Evolutionary conservation across 2,329 filamentous ascomycete genomes (phyloP).

Genomic region (Madurella mycetomatis): DNA sequence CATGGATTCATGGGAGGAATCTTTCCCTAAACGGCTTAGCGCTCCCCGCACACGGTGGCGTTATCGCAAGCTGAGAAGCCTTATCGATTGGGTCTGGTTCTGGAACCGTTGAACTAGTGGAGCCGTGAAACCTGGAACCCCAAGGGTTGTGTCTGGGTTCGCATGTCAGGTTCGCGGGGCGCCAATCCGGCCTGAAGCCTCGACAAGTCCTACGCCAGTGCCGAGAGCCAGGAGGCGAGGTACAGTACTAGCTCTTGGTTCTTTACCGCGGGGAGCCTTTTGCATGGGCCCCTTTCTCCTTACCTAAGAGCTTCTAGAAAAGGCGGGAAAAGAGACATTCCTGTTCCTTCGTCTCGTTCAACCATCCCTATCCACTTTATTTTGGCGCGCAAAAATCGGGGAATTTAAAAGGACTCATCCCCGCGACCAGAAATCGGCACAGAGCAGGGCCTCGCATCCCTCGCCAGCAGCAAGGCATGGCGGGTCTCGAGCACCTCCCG

Average conservation of each 20-base stretch:
- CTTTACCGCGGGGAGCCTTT: neutral
- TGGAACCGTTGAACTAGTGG: neutral
- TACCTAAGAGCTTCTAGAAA: no score
- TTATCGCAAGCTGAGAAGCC: neutral
- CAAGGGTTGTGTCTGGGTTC: no score
- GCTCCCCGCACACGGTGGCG: neutral
- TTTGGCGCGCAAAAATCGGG: neutral
- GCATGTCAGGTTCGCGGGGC: neutral
- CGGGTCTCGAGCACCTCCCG: conserved; percentile 51
- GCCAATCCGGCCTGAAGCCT: neutral
- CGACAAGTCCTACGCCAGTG: conserved; percentile 5
- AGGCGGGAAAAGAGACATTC: neutral
- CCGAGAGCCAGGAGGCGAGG: neutral
- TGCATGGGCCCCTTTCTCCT: no score
- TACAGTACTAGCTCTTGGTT: neutral
- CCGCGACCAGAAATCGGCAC: neutral
- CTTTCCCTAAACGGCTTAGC: neutral
- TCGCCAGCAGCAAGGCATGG: conserved; percentile 5
- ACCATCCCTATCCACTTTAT: neutral
- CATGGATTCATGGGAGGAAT: neutral
- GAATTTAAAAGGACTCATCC: neutral
- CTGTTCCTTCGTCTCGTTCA: neutral
- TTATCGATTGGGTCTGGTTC: neutral
- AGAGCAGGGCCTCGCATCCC: neutral
- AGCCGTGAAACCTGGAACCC: neutral